Evolutionary conservation across 1,284 basidiomycete species (phyloP).

Genomic region (Irpex sp.): DNA sequence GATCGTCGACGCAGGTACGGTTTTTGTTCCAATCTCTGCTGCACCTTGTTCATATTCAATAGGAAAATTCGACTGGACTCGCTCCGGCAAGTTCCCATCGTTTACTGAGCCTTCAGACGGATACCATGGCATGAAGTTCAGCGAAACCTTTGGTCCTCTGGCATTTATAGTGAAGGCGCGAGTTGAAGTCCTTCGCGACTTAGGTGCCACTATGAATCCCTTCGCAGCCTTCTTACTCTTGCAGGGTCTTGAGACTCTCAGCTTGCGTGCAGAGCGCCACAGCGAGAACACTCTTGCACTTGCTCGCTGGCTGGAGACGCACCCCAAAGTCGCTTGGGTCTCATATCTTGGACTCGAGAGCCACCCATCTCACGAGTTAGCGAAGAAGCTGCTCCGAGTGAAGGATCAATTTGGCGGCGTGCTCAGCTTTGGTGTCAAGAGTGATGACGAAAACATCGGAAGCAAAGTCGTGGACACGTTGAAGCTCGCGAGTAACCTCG

Average conservation of each 20-base stretch:
- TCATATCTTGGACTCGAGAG: constrained; percentile 73
- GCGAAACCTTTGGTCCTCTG: constrained; percentile 70
- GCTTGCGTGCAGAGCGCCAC: constrained; percentile 75
- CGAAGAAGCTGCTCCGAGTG: constrained; percentile 53
- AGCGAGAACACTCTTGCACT: constrained; percentile 73
- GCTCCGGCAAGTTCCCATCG: constrained; percentile 74
- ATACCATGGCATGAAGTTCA: constrained; percentile 78
- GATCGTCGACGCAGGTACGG: constrained; percentile 69
- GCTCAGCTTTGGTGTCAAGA: constrained; percentile 80
- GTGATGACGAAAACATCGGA: constrained; percentile 51
- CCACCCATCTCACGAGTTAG: constrained; percentile 64
- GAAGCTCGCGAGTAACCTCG: constrained; percentile 72
- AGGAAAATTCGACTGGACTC: constrained; percentile 86
- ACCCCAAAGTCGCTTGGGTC: constrained; percentile 78
- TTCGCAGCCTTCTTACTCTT: constrained; percentile 84
- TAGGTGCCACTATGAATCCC: constrained; percentile 76
- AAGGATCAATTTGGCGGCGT: constrained; percentile 70
- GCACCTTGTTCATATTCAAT: background rate
- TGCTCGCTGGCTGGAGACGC: constrained; percentile 69
- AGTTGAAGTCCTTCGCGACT: constrained; percentile 72
- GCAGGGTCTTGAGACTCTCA: constrained; percentile 86
- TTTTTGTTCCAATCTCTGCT: background rate
- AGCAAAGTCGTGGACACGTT: constrained; percentile 73
- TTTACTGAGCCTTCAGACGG: constrained; percentile 83
- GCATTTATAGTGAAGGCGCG: constrained; percentile 78